Conservation (phyloP, 345 rosid genomes). For the Eucalyptus lansdowneana region DNA sequence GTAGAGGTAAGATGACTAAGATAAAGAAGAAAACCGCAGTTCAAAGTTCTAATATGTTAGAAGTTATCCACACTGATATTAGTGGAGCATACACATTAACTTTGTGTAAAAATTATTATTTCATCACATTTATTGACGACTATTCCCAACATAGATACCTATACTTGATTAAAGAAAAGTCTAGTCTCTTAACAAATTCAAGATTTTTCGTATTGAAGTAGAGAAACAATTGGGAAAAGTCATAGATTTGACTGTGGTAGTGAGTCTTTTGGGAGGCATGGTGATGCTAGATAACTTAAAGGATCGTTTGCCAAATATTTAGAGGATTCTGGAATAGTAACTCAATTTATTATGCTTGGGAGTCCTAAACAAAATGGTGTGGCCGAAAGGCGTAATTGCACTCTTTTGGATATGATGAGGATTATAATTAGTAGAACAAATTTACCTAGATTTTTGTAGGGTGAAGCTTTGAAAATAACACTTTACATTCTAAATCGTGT, state of each 20-base stretch:
- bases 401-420: neutral
- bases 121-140: no score
- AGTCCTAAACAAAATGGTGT: neutral
- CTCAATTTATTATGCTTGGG: neutral
- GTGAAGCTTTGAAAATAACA: neutral
- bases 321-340: neutral
- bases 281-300: neutral
- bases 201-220: neutral
- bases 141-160: neutral
- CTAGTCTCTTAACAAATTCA: neutral
- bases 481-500: no score
- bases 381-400: rapidly evolving
- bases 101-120: neutral
- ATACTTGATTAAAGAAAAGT: neutral
- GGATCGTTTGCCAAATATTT: no score
- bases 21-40: no score
- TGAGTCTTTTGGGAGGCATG: neutral
- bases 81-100: no score
- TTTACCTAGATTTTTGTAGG: no score
- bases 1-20: neutral
- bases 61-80: no score
- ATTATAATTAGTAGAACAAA: neutral
- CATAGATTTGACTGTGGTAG: rapidly evolving
- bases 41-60: neutral
- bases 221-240: neutral